phyloP scores from a whole-genome alignment of 768 basidiomycete species.

The Suillus subalutaceus region DNA sequence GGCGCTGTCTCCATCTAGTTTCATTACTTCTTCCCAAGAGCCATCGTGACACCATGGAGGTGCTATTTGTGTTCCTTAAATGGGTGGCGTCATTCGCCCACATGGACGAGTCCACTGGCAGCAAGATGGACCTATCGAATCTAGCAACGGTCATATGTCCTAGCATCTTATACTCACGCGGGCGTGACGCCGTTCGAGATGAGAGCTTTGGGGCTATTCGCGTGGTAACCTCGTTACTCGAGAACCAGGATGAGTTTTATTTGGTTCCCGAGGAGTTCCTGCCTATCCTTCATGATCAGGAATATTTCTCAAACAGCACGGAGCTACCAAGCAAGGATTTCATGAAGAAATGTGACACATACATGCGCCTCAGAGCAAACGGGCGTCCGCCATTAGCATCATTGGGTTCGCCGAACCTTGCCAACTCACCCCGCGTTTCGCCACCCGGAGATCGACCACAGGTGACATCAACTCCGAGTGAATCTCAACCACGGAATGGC shows the following conservation, averaged over 20 bases:
- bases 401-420: slow-evolving; percentile 30
- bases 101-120: slow-evolving; percentile 95
- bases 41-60: slow-evolving; percentile 97
- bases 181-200: slow-evolving; percentile 84
- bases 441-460: slow-evolving; percentile 51
- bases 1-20: slow-evolving; percentile 82
- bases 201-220: slow-evolving; percentile 90
- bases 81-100: slow-evolving; percentile 99
- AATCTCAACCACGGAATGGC: slow-evolving; percentile 40
- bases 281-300: slow-evolving; percentile 85
- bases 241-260: slow-evolving; percentile 95
- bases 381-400: slow-evolving; percentile 48
- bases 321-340: slow-evolving; percentile 95
- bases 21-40: slow-evolving; percentile 87
- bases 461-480: slow-evolving; percentile 41
- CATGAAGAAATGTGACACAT: slow-evolving; percentile 93
- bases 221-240: slow-evolving; percentile 83
- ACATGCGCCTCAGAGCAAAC: slow-evolving; percentile 69
- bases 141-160: slow-evolving; percentile 97
- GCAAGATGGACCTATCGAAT: slow-evolving; percentile 97
- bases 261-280: slow-evolving; percentile 91
- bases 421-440: slow-evolving; percentile 28
- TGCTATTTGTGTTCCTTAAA: slow-evolving; percentile 96
- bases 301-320: slow-evolving; percentile 85
- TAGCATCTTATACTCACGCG: slow-evolving; percentile 93